Evolutionary conservation across 306 rosid species (phyloP).

Genomic region (Spatholobus suberectus): DNA sequence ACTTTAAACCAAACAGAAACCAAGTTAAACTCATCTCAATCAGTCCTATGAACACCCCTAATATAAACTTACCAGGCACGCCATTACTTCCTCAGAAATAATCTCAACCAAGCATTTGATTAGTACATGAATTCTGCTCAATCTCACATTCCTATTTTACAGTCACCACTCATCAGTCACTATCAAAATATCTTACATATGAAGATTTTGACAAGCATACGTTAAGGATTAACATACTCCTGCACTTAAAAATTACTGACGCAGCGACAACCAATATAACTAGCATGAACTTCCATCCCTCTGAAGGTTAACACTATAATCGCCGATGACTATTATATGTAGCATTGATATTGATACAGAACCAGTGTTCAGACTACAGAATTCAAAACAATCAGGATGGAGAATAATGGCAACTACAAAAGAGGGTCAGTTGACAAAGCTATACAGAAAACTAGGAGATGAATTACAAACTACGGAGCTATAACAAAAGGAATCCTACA

Average conservation of each 20-base stretch:
- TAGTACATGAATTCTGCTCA: not conserved
- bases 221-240: not conserved
- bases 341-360: constrained; percentile 45
- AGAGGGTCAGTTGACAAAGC: constrained; percentile 48
- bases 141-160: not conserved
- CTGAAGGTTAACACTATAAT: constrained; percentile 30
- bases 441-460: constrained; percentile 49
- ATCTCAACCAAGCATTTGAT: not conserved
- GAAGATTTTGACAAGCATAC: not conserved
- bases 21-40: too few species aligned
- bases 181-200: constrained; percentile 9
- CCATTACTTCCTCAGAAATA: not conserved
- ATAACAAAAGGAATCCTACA: constrained; percentile 48
- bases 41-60: too few species aligned
- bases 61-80: too few species aligned
- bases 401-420: constrained; percentile 50
- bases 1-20: too few species aligned
- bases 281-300: constrained; percentile 37
- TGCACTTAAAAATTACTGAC: not conserved
- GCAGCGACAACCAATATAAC: not conserved
- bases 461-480: constrained; percentile 41
- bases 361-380: constrained; percentile 39
- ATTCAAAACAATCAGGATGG: constrained; percentile 37
- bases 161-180: not conserved
- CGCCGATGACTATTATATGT: constrained; percentile 40